These are phyloP conservation scores for Daldinia sp. DNA, from an alignment of 2,329 filamentous ascomycete species.

Conservation along the genomic window DNA sequence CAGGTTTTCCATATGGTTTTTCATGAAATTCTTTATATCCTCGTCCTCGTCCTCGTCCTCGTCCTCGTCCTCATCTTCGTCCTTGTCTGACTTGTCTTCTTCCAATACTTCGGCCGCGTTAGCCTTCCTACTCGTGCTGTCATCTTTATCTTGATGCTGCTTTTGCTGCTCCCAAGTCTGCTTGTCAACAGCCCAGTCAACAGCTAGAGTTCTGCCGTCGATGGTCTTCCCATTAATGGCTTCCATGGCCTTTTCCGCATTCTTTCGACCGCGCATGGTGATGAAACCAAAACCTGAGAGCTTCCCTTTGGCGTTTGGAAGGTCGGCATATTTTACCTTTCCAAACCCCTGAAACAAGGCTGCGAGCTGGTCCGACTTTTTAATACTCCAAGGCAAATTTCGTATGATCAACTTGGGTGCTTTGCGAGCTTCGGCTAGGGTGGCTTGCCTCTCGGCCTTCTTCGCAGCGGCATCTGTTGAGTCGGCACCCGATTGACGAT, in stretches of 20 bases:
- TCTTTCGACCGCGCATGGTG: conserved; percentile 86
- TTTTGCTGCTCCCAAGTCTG: conserved; percentile 82
- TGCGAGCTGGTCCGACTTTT: conserved; percentile 82
- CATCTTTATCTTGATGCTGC: conserved; percentile 58
- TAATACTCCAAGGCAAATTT: conserved; percentile 96
- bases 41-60: conserved; percentile 51
- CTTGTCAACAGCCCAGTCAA: conserved; percentile 98
- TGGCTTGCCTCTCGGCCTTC: conserved; percentile 69
- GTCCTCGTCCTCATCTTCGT: conserved; percentile 46
- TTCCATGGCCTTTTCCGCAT: conserved; percentile 89
- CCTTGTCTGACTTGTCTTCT: conserved; percentile 48
- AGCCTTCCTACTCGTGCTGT: conserved; percentile 39
- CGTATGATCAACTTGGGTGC: conserved; percentile 86
- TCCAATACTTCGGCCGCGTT: conserved; percentile 53
- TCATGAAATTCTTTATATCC: conserved; percentile 63
- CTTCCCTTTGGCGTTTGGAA: conserved; percentile 82
- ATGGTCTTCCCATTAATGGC: conserved; percentile 90
- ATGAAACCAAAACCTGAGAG: conserved; percentile 94
- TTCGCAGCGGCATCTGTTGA: conserved; percentile 63
- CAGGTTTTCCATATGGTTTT: conserved; percentile 58
- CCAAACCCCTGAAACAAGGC: conserved; percentile 87
- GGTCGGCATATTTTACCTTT: conserved; percentile 87
- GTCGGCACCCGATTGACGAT: conserved; percentile 62
- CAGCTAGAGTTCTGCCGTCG: conserved; percentile 87
- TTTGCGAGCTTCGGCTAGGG: conserved; percentile 69